Evolutionary conservation across 75 land plant genomes (phyloP).

Genomic region (Selaginella moellendorffii): DNA sequence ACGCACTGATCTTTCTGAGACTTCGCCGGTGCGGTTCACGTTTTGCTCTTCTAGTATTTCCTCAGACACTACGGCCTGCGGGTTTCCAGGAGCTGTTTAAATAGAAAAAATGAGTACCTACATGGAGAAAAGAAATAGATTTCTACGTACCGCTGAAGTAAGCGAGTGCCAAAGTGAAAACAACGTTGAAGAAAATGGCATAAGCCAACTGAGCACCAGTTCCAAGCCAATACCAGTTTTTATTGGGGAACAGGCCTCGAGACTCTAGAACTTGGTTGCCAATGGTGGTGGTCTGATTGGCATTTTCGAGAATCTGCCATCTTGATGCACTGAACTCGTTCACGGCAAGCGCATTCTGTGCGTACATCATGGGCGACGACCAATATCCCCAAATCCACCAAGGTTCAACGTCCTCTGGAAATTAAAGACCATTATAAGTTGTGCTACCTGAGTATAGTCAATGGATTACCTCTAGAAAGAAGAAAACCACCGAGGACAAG

Average conservation of each 20-base stretch:
- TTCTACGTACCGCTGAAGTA: slow-evolving; percentile 48
- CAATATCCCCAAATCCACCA: slow-evolving; percentile 76
- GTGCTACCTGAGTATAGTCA: too few relatives aligned
- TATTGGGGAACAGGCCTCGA: slow-evolving; percentile 27
- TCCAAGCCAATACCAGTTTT: slow-evolving; percentile 65
- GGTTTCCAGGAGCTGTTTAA: slow-evolving; percentile 28
- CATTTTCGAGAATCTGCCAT: slow-evolving; percentile 2
- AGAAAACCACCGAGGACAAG: slow-evolving; percentile 4
- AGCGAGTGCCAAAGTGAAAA: slow-evolving; percentile 42
- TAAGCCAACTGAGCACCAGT: slow-evolving; percentile 42
- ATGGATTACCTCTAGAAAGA: neutral
- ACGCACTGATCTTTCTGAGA: neutral
- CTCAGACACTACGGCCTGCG: slow-evolving; percentile 26
- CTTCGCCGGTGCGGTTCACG: slow-evolving; percentile 1
- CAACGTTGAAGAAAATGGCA: slow-evolving; percentile 38
- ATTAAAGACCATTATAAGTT: too few relatives aligned
- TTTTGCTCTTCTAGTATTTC: slow-evolving; percentile 9
- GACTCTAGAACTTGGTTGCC: slow-evolving; percentile 25
- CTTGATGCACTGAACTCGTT: slow-evolving; percentile 2
- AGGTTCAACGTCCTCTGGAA: slow-evolving; percentile 41
- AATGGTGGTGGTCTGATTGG: neutral
- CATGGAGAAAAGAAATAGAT: neutral
- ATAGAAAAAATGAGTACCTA: neutral
- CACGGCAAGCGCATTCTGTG: slow-evolving; percentile 1
- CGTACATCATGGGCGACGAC: slow-evolving; percentile 7